Base-by-base conservation (phyloP, 1,139 yeast species). In the Saccharomyces hybrid region DNA sequence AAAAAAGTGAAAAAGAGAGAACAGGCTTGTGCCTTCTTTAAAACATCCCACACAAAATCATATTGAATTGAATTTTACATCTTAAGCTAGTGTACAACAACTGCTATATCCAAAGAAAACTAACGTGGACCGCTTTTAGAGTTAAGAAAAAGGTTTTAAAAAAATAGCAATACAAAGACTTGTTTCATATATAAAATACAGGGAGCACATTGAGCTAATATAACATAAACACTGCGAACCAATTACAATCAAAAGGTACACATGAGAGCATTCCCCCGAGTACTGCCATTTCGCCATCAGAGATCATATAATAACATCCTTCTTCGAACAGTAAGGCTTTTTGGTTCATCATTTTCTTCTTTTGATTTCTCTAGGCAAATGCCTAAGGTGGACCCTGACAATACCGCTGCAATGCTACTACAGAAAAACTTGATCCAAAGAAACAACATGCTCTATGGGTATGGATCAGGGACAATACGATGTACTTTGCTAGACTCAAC, bases 401-500 rank as follows among this genome's bases (percentile, higher is more conserved):
- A 54, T 29, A 54, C 62, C 19, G 62, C 70, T 2, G 66, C 73
- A 3, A 55, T 69, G 11, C 57, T 71, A n/a, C 58, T 73, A 14
- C 75, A 73, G 52, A 72, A 70, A 58, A 73, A 72, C 55, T 58
- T 73, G 2, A 64, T 71, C 3, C 75, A 72, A 52, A 62, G 73
- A 46, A 72, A 68, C 54, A 70, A 70, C 54, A 55, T 68, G 19
- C 56, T 66, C 7, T 63, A 62, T 47, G 65, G 67, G 31, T 62
- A 68, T 31, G 71, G 71, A 7, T 59, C 67, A 1, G 69, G 69
- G 4, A 62, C 67, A 2, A 64, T 73, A 6, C 58, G 75, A 47
- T 85, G 90, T 60, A 85, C 91, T 0, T 77, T 83, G 0, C 81
- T 86, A 59, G 84, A 85, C 62, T 59, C 63, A 2, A 66, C 71